Percentiles rank a stretch among this genome's conserved stretches.
Evolutionary conservation across 495 filamentous ascomycete genomes (phyloP).

Genomic region (Parathielavia hyrcaniae): DNA sequence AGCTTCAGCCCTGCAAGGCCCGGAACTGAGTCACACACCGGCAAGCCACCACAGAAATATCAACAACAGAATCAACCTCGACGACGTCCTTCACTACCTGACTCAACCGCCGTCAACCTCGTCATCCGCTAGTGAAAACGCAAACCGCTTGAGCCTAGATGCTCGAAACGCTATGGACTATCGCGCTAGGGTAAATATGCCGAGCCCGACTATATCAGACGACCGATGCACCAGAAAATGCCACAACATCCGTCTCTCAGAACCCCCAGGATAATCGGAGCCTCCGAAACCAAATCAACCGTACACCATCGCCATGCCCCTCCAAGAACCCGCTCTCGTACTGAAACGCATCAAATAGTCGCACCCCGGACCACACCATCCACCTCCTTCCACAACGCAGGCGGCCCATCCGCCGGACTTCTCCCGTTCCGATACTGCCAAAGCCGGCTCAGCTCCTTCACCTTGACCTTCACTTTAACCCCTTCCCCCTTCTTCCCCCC

Average conservation of each 20-base stretch:
- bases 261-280: too few relatives aligned
- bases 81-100: slow-evolving; percentile 66
- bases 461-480: slow-evolving; percentile 41
- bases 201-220: not conserved
- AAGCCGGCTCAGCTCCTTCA: slow-evolving; percentile 65
- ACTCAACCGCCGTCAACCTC: slow-evolving; percentile 49
- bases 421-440: slow-evolving; percentile 69
- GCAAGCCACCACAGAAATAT: not conserved
- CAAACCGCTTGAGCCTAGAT: too few relatives aligned
- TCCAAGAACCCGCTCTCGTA: not conserved
- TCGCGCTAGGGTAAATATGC: not conserved
- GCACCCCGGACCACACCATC: slow-evolving; percentile 23
- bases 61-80: slow-evolving; percentile 44
- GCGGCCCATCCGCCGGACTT: slow-evolving; percentile 43
- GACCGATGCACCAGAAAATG: too few relatives aligned
- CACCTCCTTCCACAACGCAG: slow-evolving; percentile 14
- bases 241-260: too few relatives aligned
- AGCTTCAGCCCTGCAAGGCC: not conserved
- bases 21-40: slow-evolving; percentile 14
- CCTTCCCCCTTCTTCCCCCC: slow-evolving; percentile 10
- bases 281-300: too few relatives aligned
- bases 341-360: slow-evolving; percentile 15
- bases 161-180: too few relatives aligned
- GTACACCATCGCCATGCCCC: not conserved
- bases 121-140: not conserved